Evolutionary conservation across 176 grass and related monocot species (phyloP).

Genomic region (maize (Zea mays)): DNA sequence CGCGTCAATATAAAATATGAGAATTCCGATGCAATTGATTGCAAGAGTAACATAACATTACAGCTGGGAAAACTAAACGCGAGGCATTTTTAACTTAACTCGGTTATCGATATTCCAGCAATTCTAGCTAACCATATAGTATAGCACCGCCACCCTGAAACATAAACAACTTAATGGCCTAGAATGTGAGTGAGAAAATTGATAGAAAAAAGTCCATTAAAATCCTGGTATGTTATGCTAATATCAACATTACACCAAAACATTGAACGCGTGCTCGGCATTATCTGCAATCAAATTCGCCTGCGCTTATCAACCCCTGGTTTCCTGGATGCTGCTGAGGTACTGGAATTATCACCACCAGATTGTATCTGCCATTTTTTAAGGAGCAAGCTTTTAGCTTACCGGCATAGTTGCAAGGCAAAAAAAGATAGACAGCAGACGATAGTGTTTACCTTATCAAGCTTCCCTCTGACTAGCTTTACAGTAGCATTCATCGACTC

Average conservation of each 20-base stretch:
- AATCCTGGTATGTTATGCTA: background rate
- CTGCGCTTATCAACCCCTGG: constrained; percentile 61
- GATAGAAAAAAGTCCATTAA: background rate
- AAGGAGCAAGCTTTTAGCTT: constrained; percentile 24
- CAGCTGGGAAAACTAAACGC: background rate
- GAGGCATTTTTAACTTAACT: background rate
- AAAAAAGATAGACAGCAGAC: background rate
- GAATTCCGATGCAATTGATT: background rate
- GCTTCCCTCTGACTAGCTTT: constrained; percentile 69
- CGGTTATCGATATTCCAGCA: background rate
- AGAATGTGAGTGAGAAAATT: background rate
- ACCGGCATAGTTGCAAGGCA: background rate
- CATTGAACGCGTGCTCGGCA: background rate
- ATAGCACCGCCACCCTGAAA: background rate
- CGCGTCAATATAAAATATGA: background rate
- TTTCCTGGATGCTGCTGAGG: constrained; percentile 62
- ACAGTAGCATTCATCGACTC: constrained; percentile 79
- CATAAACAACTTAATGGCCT: background rate
- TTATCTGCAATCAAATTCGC: constrained; percentile 58
- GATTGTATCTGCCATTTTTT: constrained; percentile 71
- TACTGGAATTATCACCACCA: constrained; percentile 30
- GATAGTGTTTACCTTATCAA: constrained; percentile 60
- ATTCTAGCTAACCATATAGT: background rate
- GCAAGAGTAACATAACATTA: background rate
- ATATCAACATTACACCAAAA: background rate